Percentiles rank a stretch among this genome's conserved stretches.
Conservation (phyloP, 164 flowering plant species). For the Piper betle region DNA sequence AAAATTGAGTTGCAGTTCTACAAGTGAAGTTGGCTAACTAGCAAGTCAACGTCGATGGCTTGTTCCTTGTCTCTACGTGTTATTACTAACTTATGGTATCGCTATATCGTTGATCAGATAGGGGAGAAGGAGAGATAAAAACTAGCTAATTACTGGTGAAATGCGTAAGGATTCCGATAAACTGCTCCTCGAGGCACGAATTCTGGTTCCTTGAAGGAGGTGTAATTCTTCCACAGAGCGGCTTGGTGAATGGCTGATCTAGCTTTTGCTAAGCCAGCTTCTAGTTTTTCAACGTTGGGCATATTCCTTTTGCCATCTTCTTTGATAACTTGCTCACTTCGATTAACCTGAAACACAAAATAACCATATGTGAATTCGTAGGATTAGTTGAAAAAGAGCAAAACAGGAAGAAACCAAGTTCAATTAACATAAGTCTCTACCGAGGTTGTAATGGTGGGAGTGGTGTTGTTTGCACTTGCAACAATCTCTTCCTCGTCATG, state of each 20-base stretch:
- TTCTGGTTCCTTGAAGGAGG: background rate
- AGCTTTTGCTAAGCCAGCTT: slow-evolving; percentile 37
- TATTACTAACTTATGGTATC: no score
- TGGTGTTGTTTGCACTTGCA: background rate
- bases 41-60: no score
- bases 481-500: background rate
- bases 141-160: slow-evolving; percentile 30
- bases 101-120: no score
- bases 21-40: no score
- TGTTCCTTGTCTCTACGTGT: no score
- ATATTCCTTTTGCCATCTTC: background rate
- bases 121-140: background rate
- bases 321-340: background rate
- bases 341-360: background rate
- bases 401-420: background rate
- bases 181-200: slow-evolving; percentile 15
- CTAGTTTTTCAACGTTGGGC: slow-evolving; percentile 11
- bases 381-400: background rate
- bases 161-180: slow-evolving; percentile 48
- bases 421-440: background rate
- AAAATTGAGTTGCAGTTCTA: no score
- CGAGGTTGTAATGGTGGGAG: background rate
- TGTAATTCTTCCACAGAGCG: slow-evolving; percentile 1
- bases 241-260: slow-evolving; percentile 38
- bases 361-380: background rate